Conservation (phyloP, 1,284 basidiomycete species). For the Malassezia brasiliensis region DNA sequence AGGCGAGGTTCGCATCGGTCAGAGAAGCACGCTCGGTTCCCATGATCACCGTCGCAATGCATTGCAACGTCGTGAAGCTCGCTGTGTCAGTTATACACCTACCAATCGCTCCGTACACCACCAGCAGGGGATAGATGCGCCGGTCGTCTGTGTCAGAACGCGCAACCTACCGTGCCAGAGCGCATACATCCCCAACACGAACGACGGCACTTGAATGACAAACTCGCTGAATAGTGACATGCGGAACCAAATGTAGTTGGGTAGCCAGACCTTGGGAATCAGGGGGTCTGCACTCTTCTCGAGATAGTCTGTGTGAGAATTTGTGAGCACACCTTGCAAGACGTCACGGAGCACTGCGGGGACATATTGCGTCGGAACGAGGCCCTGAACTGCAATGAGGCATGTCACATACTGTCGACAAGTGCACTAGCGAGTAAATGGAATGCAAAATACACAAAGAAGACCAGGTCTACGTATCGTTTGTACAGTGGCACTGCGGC, state of each 20-base stretch:
- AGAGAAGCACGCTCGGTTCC: slow-evolving; percentile 16
- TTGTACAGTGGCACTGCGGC: slow-evolving; percentile 4
- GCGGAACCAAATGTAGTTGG: slow-evolving; percentile 19
- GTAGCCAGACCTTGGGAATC: slow-evolving; percentile 9
- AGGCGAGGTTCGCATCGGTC: slow-evolving; percentile 9
- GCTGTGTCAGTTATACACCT: neutral
- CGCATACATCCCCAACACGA: slow-evolving; percentile 15
- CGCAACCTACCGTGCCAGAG: slow-evolving; percentile 9
- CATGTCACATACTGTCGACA: slow-evolving; percentile 16
- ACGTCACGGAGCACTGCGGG: slow-evolving; percentile 11
- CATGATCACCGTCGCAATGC: slow-evolving; percentile 14
- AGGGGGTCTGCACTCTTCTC: slow-evolving; percentile 17
- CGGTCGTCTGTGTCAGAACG: slow-evolving; percentile 10
- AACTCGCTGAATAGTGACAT: slow-evolving; percentile 18
- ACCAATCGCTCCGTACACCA: slow-evolving; percentile 16
- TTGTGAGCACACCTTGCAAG: slow-evolving; percentile 2
- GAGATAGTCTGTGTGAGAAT: slow-evolving; percentile 12
- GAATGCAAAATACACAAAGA: slow-evolving; percentile 18
- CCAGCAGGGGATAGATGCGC: slow-evolving; percentile 16
- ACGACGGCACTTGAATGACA: slow-evolving; percentile 18
- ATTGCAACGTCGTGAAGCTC: slow-evolving; percentile 20
- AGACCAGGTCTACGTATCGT: slow-evolving; percentile 15
- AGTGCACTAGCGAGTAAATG: slow-evolving; percentile 15
- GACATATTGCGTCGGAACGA: slow-evolving; percentile 13
- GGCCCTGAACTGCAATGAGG: slow-evolving; percentile 12